Conservation (phyloP, 495 filamentous ascomycete species). For the Podospora sp. region DNA sequence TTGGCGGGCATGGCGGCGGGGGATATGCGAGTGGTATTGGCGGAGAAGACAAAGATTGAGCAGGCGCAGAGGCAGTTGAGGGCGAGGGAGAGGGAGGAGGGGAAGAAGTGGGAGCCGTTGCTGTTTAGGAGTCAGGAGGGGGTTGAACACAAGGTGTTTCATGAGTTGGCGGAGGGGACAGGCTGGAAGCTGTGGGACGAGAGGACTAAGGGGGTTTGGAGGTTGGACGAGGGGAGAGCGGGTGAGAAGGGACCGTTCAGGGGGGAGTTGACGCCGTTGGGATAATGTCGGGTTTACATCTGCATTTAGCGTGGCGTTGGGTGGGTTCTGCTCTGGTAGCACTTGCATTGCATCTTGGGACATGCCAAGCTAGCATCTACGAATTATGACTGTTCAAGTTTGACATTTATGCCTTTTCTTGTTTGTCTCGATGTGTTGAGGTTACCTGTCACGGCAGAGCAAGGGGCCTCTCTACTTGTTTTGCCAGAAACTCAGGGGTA, state of each 20-base stretch:
- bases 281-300: conserved; percentile 21
- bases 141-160: conserved; percentile 34
- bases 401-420: too few relatives aligned
- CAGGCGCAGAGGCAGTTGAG: conserved; percentile 60
- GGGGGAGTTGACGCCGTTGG: conserved; percentile 32
- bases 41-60: conserved; percentile 44
- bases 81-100: conserved; percentile 59
- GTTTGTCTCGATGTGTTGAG: too few relatives aligned
- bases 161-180: conserved; percentile 27
- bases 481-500: too few relatives aligned
- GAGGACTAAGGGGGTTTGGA: conserved; percentile 42
- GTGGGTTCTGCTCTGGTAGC: too few relatives aligned
- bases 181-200: conserved; percentile 29
- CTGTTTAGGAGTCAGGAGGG: conserved; percentile 34
- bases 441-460: too few relatives aligned
- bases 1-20: conserved; percentile 35
- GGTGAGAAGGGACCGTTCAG: conserved; percentile 33
- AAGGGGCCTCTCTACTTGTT: too few relatives aligned
- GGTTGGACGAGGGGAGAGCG: conserved; percentile 24
- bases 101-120: conserved; percentile 62
- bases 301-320: conserved; percentile 24
- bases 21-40: conserved; percentile 39
- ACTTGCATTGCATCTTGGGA: too few relatives aligned
- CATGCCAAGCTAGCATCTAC: too few relatives aligned
- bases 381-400: too few relatives aligned